Evolutionary conservation across 306 rosid genomes (phyloP), one percentile per base, ranked within the genome.

Genomic region (Astragalus glycyphyllos): DNA sequence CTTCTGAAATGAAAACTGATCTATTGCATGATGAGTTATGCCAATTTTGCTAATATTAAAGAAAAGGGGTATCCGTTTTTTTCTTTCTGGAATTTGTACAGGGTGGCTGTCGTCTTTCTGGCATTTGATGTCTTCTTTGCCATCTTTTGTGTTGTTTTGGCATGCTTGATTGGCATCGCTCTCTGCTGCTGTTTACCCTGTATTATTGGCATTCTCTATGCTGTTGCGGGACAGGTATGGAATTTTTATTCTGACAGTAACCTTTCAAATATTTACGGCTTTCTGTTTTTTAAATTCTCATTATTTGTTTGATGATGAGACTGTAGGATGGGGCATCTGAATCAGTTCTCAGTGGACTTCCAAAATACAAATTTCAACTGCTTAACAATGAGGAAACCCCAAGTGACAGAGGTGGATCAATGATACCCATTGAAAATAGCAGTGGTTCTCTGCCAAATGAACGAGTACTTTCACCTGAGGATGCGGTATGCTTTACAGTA

Each of bases 131-230:
- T 93, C 77, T 86, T 90, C 85, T 93, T 93, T 79, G 97, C 98
- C 69, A 79, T 93, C 85, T 93, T 93, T 51, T 93, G 98, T 81
- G 89, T 93, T 83, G 90, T 90, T 72, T 84, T 93, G 96, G 98
- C 98, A 71, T 93, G 94, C 82, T 84, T 93, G 79, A 93, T 93
- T 15, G 98, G 98, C 47, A 73, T 93, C 63, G 98, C 97, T 42
- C 92, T 93, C 69, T 93, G 98, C 77, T 93, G 98, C 80, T 93
- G 97, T 81, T 81, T 93, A 84, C 97, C 98, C 20, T 93, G 98
- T 82, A 93, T 93, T 69, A 90, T 90, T 78, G 98, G 94, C 38
- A 80, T 93, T 78, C 96, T 93, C 34, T 89, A 93, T 44, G 94
- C 96, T 11, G 85, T 93, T 83, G 98, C 96, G 5, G 96, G 96